Evolutionary conservation across 352 stramenopile genomes (phyloP), one percentile per base, ranked within the genome.

Genomic region (Phytophthora pseudosyringae): DNA sequence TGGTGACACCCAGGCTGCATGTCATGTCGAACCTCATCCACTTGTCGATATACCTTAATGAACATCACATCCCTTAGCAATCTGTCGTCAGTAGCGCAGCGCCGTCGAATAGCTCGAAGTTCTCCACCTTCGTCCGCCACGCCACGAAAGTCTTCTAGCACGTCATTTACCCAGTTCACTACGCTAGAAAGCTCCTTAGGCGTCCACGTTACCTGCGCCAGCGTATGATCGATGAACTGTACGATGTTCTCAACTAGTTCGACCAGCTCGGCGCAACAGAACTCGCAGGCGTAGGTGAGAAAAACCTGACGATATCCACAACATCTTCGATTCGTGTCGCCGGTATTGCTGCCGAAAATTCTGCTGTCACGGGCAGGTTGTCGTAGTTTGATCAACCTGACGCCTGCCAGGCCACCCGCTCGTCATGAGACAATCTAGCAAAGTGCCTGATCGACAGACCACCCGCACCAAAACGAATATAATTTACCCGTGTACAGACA

Each of bases 331-430:
- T 62, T 2, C 18, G 21, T 3, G 12, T 26, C 2, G 54, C 43
- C 6, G 43, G 21, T 15, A 8, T 13, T 12, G 54, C 54, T 43
- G 18, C 0, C 1, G 54, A 43, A 7, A 62, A 54, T 26, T 54
- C 54, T 40, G 54, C 54, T 15, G 43, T 62, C 11, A 33, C 43
- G 7, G 54, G 54, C 44, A 62, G 11, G 33, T 54, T 62, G n/a
- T 53, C 54, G 4, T 45, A 45, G 26, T 47, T 62, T 35, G 33
- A 48, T 41, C 50, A 13, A 13, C 50, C 36, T 47, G 36, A 33
- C 15, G 9, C 15, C 9, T 48, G 11, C 36, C 50, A 48, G 1
- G 36, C 25, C 15, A 59, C 28, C 4, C 36, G 25, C 7, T 59
- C 50, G 13, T 31, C 38, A 21, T 16, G 50, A 21, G 36, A 13